Evolutionary conservation across 2,329 filamentous ascomycete genomes (phyloP), one percentile per base, ranked within the genome.

Genomic region (Microdochium trichocladiopsis): DNA sequence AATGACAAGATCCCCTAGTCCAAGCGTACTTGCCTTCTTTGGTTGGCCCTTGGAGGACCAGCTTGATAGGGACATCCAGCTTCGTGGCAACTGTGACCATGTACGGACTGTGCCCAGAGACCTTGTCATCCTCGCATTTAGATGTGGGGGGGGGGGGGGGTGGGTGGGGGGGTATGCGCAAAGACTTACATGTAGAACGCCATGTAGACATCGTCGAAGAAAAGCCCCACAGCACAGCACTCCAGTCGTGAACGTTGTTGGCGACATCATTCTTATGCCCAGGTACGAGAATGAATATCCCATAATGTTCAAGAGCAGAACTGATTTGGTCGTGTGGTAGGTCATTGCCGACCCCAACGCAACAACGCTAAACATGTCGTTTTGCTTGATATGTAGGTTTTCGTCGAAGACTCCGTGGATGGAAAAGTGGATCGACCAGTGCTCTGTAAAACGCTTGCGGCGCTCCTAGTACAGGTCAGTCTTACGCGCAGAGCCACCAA

Each of bases 151-250:
- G n/a, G n/a, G n/a, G n/a, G n/a, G n/a, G n/a, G n/a, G n/a, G n/a
- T n/a, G n/a, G n/a, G n/a, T n/a, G n/a, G n/a, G n/a, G n/a, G n/a
- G 9, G 4, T n/a, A 6, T 4, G 2, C 3, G n/a, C 5, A 14
- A 23, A n/a, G n/a, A 75, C 81, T 69, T 65, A 84, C 73, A 88
- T 92, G 65, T 87, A 94, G 65, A 94, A 94, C 5, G 93, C 89
- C 77, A 93, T 91, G 67, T 94, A 84, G 49, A 99, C 93, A 65
- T 99, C 93, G 64, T 99, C 97, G 63, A 95, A 83, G 72, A 97
- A 97, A 1, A 97, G 75, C 0, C 87, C 89, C 10, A 72, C 1
- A 97, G 75, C 10, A 97, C 84, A 45, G 92, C 69, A 6, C 86
- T 87, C 1, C 90, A 0, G 89, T 96, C 51, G 80, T 72, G 64